Evolutionary conservation across 163 green algal genomes (phyloP), one percentile per base, ranked within the genome.

Genomic region (Scenedesmus sp.): DNA sequence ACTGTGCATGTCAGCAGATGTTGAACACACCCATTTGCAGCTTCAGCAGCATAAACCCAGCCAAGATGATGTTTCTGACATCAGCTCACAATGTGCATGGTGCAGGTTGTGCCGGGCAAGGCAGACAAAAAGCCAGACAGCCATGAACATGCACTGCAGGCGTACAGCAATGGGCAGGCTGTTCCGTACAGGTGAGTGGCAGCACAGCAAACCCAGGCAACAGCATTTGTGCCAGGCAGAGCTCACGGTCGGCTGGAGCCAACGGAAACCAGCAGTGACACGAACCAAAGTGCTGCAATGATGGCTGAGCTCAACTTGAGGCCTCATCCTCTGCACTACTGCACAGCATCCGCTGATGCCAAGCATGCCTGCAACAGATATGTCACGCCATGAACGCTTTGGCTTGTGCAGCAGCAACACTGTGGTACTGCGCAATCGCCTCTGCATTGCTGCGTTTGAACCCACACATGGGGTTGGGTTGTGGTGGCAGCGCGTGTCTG

Each of bases 71-170:
- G 54, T n/a, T 60, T 66, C 56, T 60, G 46, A 20, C 10, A 16
- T 56, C 3, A 56, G 9, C 57, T 74, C n/a, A 23, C 34, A 54
- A 34, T 66, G 15, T 18, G 2, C 46, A 26, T 1, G 3, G 6
- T 88, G 83, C 87, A 91, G 87, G 87, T 85, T 23, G 70, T 91
- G 23, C 87, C n/a, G 0, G 87, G 87, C 54, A 74, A 74, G 23
- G 34, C 87, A 16, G 82, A 74, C 73, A 86, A 86, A 73, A 62
- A 76, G 8, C 55, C 13, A 15, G n/a, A 60, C 23, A 82, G 73
- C 87, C 57, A 91, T 60, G 20, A 74, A 4, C 46, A 64, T 55
- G 70, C 70, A 5, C 87, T 91, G 70, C 87, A 86, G 23, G 54
- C 70, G 9, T 59, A 64, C 73, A 74, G 87, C 52, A 76, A 91